Conservation (phyloP, 2,329 filamentous ascomycete species). For the Verruconis gallopava region DNA sequence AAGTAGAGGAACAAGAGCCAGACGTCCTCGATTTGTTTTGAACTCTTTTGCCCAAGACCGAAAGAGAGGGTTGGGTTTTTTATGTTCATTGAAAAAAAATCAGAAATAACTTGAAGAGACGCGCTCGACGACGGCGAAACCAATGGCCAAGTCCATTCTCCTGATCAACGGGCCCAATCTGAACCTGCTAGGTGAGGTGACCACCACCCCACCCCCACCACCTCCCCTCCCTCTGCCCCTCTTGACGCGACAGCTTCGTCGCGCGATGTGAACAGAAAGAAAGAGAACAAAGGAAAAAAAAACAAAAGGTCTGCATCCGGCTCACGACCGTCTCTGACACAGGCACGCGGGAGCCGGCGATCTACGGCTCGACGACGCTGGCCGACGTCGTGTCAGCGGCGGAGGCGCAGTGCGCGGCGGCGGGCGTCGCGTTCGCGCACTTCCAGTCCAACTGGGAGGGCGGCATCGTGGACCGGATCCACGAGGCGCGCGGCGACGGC, state of each 20-base stretch:
- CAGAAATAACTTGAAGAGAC: no score
- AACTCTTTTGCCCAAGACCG: no score
- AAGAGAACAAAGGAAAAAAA: no score
- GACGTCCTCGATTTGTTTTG: no score
- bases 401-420: slow-evolving; percentile 34
- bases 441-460: slow-evolving; percentile 75
- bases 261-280: no score
- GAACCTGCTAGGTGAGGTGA: slow-evolving; percentile 45
- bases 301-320: not conserved
- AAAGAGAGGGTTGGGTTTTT: no score
- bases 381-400: slow-evolving; percentile 43
- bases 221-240: no score
- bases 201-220: not conserved
- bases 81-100: no score
- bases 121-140: no score
- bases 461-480: slow-evolving; percentile 59
- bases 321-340: not conserved
- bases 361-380: slow-evolving; percentile 61
- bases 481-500: slow-evolving; percentile 42
- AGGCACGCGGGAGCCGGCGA: slow-evolving; percentile 57
- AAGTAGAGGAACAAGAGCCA: no score
- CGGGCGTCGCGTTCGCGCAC: slow-evolving; percentile 39
- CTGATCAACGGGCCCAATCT: slow-evolving; percentile 75
- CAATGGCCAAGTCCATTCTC: slow-evolving; percentile 41
- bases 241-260: no score